Percentiles rank a stretch among this genome's conserved stretches.
These are phyloP conservation scores for Spinacia oleracea DNA, from an alignment of 179 eudicot species.

Conservation along the genomic window DNA sequence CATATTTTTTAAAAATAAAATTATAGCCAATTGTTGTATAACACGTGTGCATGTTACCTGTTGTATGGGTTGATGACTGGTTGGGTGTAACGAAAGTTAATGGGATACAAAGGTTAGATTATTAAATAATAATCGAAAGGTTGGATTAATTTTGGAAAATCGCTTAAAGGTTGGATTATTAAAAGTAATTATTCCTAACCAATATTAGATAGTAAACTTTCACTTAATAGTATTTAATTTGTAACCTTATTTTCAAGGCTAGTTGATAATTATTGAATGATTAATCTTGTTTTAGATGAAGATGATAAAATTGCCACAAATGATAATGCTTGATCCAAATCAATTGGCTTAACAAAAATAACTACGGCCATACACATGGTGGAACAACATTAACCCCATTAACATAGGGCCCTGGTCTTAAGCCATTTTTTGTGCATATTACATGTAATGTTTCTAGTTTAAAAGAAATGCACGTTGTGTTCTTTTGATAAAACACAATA, in stretches of 20 bases:
- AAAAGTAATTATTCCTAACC: too few relatives aligned
- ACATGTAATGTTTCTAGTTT: neutral
- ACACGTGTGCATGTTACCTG: too few relatives aligned
- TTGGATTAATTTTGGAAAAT: too few relatives aligned
- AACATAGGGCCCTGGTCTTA: constrained; percentile 16
- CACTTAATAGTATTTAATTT: neutral
- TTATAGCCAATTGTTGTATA: too few relatives aligned
- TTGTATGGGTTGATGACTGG: too few relatives aligned
- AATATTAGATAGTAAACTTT: too few relatives aligned
- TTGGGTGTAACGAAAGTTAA: too few relatives aligned
- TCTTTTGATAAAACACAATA: neutral
- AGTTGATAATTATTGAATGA: neutral
- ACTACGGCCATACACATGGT: neutral
- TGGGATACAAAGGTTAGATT: too few relatives aligned
- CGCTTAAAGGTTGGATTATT: too few relatives aligned
- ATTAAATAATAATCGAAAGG: too few relatives aligned
- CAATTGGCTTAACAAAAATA: neutral
- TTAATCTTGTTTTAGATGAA: neutral
- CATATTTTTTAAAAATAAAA: too few relatives aligned
- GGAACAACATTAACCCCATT: neutral
- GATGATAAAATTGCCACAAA: neutral
- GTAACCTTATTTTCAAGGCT: neutral
- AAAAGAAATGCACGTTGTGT: neutral
- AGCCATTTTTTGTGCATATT: constrained; percentile 8
- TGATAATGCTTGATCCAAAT: neutral